Conservation (phyloP, 2,329 filamentous ascomycete species). For the Botryosphaeria dothidea region DNA sequence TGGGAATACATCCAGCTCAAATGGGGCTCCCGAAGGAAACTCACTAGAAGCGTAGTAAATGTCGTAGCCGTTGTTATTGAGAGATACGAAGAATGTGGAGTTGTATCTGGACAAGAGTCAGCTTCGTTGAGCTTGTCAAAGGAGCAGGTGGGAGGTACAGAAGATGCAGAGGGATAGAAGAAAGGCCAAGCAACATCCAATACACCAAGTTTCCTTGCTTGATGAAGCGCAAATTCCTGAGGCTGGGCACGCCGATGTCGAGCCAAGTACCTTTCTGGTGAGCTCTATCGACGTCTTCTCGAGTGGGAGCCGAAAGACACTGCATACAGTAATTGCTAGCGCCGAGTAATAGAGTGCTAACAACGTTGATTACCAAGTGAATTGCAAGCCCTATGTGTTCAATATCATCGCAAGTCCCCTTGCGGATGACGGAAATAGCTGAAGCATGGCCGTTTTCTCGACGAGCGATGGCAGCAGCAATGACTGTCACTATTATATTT, state of each 20-base stretch:
- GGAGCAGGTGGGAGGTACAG: not conserved
- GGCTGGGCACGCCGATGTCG: slow-evolving; percentile 47
- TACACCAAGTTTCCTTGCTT: slow-evolving; percentile 21
- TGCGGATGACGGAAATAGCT: too few relatives aligned
- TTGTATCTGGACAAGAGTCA: slow-evolving; percentile 26
- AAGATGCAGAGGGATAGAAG: slow-evolving; percentile 30
- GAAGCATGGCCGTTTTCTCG: too few relatives aligned
- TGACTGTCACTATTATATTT: too few relatives aligned
- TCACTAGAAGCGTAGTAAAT: slow-evolving; percentile 22
- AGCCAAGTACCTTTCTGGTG: slow-evolving; percentile 46
- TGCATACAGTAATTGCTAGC: slow-evolving; percentile 57
- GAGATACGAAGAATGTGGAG: slow-evolving; percentile 28
- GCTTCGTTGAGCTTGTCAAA: not conserved
- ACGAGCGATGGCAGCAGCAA: too few relatives aligned
- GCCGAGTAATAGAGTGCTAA: slow-evolving; percentile 48
- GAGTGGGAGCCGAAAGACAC: slow-evolving; percentile 50
- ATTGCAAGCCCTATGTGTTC: slow-evolving; percentile 25
- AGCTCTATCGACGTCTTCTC: slow-evolving; percentile 50
- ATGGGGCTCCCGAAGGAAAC: slow-evolving; percentile 20
- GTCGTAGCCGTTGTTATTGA: slow-evolving; percentile 23
- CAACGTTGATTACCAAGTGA: slow-evolving; percentile 51
- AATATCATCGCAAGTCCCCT: slow-evolving; percentile 25
- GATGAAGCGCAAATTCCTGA: slow-evolving; percentile 38
- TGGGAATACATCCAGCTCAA: too few relatives aligned
- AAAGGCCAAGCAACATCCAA: slow-evolving; percentile 29